Evolutionary conservation across 331 rosid genomes (phyloP), one percentile per base, ranked within the genome.

Genomic region (Dryas integrifolia): DNA sequence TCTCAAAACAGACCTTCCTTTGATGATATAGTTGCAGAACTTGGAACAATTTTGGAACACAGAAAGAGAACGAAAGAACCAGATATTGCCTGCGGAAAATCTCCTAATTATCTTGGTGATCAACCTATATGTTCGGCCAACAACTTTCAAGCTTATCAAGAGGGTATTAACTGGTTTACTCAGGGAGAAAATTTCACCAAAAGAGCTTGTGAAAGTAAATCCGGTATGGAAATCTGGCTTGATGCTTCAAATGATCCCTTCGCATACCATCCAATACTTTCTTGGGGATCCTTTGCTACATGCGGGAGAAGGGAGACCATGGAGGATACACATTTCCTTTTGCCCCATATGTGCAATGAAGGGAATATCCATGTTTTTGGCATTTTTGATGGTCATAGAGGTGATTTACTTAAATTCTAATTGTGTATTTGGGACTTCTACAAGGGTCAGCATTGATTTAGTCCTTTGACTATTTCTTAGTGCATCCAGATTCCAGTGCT

Each of bases 301-400:
- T 83, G 96, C 60, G 98, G 97, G 61, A 87, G 89, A 86, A 85
- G 98, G 84, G 97, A 94, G 86, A 78, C 87, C 35, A 89, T 88
- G 98, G 98, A 94, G 92, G 98, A 94, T 68, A 83, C 92, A n/a
- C 96, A 89, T 91, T 91, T 91, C 72, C 82, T 94, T 71, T 82
- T 85, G 60, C 98, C 96, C 47, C 81, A 77, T 64, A 24, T 89
- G 73, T 78, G 86, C 70, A 70, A 77, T 74, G 89, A 86, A 83
- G 73, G 83, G 67, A 88, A 87, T 74, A 61, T 84, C 69, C 90
- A 85, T 89, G 85, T 67, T 68, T 94, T 91, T 81, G 97, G 97
- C 12, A 88, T 91, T 79, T 94, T 91, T 77, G 97, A 91, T 83
- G 98, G 96, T 72, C 96, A 94, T 80, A 85, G 98, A 86, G 98